These are phyloP conservation scores for Alopecurus myosuroides DNA, from an alignment of 176 grass and related monocot genomes.

Conservation along the genomic window DNA sequence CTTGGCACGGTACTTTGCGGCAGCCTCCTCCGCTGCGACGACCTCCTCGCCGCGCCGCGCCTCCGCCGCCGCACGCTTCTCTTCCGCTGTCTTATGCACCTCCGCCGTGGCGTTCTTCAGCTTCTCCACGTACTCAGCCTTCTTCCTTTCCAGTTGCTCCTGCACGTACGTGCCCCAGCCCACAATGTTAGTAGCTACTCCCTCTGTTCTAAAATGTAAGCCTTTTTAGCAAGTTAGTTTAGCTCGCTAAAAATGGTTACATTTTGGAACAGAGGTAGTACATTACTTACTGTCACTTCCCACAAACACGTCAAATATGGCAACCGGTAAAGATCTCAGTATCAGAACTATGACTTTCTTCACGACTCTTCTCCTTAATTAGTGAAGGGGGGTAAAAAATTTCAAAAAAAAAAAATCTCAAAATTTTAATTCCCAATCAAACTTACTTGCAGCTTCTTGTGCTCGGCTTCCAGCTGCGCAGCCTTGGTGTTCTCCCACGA, in stretches of 20 bases:
- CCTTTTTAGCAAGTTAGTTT: too few species aligned
- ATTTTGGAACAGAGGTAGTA: too few species aligned
- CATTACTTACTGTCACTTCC: too few species aligned
- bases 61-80: conserved; percentile 50
- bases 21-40: conserved; percentile 38
- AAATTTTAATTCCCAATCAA: neutral
- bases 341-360: too few species aligned
- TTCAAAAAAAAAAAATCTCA: neutral
- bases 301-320: too few species aligned
- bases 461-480: conserved; percentile 52
- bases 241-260: too few species aligned
- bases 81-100: conserved; percentile 50
- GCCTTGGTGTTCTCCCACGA: conserved; percentile 75
- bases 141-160: conserved; percentile 68
- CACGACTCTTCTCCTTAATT: too few species aligned
- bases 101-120: conserved; percentile 48
- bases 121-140: conserved; percentile 48
- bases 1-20: conserved; percentile 42
- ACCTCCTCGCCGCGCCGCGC: conserved; percentile 46
- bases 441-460: conserved; percentile 62
- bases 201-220: too few species aligned
- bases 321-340: too few species aligned
- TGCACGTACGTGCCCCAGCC: conserved; percentile 14
- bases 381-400: too few species aligned
- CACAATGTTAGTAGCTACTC: neutral